Evolutionary conservation across 371 early-diverging fungal genomes (phyloP).

Genomic region (Phascolomyces articulosus): DNA sequence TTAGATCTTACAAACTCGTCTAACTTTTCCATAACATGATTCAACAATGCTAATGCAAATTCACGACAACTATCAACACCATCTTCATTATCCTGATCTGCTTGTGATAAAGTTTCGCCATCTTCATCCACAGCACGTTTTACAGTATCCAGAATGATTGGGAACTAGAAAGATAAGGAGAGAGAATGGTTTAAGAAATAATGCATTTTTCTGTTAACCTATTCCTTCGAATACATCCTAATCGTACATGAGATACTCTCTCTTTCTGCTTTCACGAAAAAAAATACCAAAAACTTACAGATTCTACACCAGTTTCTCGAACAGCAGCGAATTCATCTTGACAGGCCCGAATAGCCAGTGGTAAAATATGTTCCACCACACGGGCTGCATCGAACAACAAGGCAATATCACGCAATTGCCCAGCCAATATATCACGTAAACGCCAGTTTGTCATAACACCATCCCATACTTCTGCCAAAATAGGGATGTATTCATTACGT

Average conservation of each 20-base stretch:
- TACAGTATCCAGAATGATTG: slow-evolving; percentile 50
- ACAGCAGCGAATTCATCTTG: slow-evolving; percentile 62
- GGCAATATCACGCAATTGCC: slow-evolving; percentile 54
- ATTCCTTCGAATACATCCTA: too few species aligned
- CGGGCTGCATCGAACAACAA: slow-evolving; percentile 54
- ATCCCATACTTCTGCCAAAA: slow-evolving; percentile 58
- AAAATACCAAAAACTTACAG: slow-evolving; percentile 27
- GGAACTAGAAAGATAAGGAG: slow-evolving; percentile 26
- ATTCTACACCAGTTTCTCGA: slow-evolving; percentile 56
- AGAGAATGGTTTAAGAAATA: neutral
- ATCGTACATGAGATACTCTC: too few species aligned
- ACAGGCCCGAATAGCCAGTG: slow-evolving; percentile 57
- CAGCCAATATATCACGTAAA: slow-evolving; percentile 56
- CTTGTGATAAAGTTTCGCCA: slow-evolving; percentile 43
- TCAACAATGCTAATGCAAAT: slow-evolving; percentile 42
- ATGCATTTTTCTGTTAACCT: too few species aligned
- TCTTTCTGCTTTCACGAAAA: neutral
- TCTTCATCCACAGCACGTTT: slow-evolving; percentile 53
- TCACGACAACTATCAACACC: slow-evolving; percentile 34
- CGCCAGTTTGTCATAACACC: slow-evolving; percentile 65
- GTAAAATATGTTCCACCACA: slow-evolving; percentile 54
- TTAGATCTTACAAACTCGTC: slow-evolving; percentile 51
- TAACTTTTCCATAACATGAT: slow-evolving; percentile 52
- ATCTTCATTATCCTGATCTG: slow-evolving; percentile 26
- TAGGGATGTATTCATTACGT: slow-evolving; percentile 56